Evolutionary conservation across 108 stramenopile species (phyloP), one percentile per base, ranked within the genome.

Genomic region (Chaetoceros tenuissimus): DNA sequence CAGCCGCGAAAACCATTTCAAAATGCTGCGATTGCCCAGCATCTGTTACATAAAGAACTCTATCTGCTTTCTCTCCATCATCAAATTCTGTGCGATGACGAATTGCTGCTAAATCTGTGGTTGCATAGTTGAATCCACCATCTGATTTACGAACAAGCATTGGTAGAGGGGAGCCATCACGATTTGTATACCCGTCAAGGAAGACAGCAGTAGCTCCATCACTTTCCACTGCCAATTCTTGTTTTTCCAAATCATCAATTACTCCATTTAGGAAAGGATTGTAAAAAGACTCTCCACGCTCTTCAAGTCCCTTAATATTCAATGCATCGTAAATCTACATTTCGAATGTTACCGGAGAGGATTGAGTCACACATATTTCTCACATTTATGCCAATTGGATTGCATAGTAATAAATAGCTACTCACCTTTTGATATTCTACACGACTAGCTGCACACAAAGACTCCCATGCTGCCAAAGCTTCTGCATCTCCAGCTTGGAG

Each of bases 41-140:
- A 68, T 99, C 99, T 3, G 97, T 97, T 21, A 98, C 90, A 66
- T 97, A 97, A 53, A 94, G 66, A 0, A 94, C 89, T 2, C 89
- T 79, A 43, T 89, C 72, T 20, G 94, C 94, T 46, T 75, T 57
- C 55, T 94, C 92, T 22, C 90, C 90, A 17, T 68, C 79, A 24
- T 80, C 83, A 7, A 59, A 60, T 24, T 55, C 7, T 28, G 90
- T 78, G 29, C 99, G 80, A 48, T 99, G 94, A 24, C 81, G 73
- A 63, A 98, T 80, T 7, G 99, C 99, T 49, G 99, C 95, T 31
- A 98, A 69, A 64, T 99, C 99, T 46, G 99, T 99, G 1, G 95
- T 89, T 26, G 97, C 97, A 62, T 99, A 99, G 56, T 96, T 96
- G 66, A 86, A 99, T 24, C 97, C 99, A 22, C 97, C 97, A 68